A percentile compares a stretch with the other conserved stretches of the same genome.
These are phyloP conservation scores for Citrullus amarus DNA, from an alignment of 306 rosid species.

Conservation along the genomic window DNA sequence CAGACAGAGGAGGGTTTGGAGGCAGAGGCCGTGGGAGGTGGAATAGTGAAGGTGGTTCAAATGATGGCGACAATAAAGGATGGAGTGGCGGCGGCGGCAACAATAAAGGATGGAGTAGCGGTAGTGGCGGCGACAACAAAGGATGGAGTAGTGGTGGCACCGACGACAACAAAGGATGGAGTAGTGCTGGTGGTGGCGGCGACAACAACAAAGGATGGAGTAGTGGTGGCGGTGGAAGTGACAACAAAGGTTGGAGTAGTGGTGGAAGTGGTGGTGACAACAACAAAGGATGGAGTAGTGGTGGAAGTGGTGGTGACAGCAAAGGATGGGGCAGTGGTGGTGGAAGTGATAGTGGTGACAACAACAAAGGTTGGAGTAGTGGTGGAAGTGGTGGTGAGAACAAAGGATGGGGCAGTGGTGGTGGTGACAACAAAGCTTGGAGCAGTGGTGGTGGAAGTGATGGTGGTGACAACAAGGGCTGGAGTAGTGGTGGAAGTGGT, in stretches of 20 bases:
- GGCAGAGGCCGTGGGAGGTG: slow-evolving; percentile 65
- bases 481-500: slow-evolving; percentile 46
- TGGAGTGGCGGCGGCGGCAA: slow-evolving; percentile 27
- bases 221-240: slow-evolving; percentile 2
- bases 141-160: slow-evolving; percentile 34
- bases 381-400: slow-evolving; percentile 10
- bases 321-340: slow-evolving; percentile 5
- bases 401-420: slow-evolving; percentile 29
- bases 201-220: slow-evolving; percentile 5
- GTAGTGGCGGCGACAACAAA: slow-evolving; percentile 18
- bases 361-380: slow-evolving; percentile 25
- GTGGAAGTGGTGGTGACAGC: background rate
- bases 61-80: slow-evolving; percentile 20
- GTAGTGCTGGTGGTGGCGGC: slow-evolving; percentile 31
- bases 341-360: background rate
- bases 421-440: slow-evolving; percentile 22
- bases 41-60: slow-evolving; percentile 51
- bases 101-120: slow-evolving; percentile 30
- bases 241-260: slow-evolving; percentile 35
- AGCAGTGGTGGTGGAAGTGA: slow-evolving; percentile 32
- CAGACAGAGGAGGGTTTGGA: slow-evolving; percentile 36
- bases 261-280: slow-evolving; percentile 7
- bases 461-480: slow-evolving; percentile 27
- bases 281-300: slow-evolving; percentile 26
- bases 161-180: slow-evolving; percentile 33